phyloP scores from a whole-genome alignment of 2,329 filamentous ascomycete genomes.

The Pezicula radicicola region DNA sequence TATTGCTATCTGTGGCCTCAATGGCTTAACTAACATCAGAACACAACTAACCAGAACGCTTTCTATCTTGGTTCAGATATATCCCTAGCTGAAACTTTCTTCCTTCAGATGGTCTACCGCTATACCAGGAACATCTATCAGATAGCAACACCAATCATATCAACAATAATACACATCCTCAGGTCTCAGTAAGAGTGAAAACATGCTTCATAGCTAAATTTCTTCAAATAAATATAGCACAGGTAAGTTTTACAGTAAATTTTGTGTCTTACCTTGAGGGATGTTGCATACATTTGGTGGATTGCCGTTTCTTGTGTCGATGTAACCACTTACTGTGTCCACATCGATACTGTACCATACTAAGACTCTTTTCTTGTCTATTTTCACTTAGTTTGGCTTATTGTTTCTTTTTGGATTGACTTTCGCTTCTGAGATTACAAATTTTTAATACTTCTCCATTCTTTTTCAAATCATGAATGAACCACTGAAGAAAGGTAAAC shows the following conservation, averaged over 20 bases:
- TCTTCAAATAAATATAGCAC: too few species aligned
- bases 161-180: too few species aligned
- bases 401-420: neutral
- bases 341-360: slow-evolving; percentile 38
- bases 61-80: too few species aligned
- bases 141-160: too few species aligned
- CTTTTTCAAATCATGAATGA: too few species aligned
- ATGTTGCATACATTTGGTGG: slow-evolving; percentile 28
- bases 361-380: slow-evolving; percentile 29
- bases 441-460: too few species aligned
- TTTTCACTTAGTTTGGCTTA: neutral
- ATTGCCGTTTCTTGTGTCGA: slow-evolving; percentile 36
- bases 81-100: too few species aligned
- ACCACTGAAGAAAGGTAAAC: too few species aligned
- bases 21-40: neutral
- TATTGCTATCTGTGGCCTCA: neutral
- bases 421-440: neutral
- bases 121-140: too few species aligned
- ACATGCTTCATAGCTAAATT: too few species aligned
- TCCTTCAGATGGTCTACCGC: too few species aligned
- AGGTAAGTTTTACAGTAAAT: neutral
- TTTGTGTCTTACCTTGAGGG: slow-evolving; percentile 4
- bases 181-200: too few species aligned
- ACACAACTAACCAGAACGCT: neutral
- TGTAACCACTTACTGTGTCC: slow-evolving; percentile 35